Base-by-base conservation (phyloP, 768 basidiomycete genomes). In the Termitomyces sp. region DNA sequence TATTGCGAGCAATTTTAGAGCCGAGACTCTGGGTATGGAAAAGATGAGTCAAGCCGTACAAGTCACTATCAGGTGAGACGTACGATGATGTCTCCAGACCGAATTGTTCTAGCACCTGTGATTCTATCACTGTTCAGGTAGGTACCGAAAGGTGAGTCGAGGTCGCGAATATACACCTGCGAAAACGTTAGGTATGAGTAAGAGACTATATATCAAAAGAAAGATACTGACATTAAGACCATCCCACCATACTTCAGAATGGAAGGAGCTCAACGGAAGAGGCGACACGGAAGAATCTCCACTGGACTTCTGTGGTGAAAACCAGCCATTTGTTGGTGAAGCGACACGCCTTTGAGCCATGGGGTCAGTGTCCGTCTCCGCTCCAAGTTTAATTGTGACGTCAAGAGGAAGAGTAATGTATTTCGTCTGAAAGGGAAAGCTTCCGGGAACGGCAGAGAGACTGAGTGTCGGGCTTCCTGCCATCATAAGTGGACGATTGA, bases 181-280 rank as follows among this genome's bases (percentile, higher is more conserved):
- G 53, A 24, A 50, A 57, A 59, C 28, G 54, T n/a, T 54, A 54
- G 54, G 33, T 16, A 54, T 51, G 54, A 55, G 48, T 22, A 45
- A 28, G 22, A 34, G 36, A 55, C 22, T n/a, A n/a, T 42, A 54
- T 24, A 37, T 39, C 24, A 39, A 24, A 33, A 29, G 62, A 36
- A 49, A 15, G 31, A n/a, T 5, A 58, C 66, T 44, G n/a, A 72
- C 81, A 68, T 77, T 73, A 56, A 72, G 71, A 22, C 71, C 73
- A 31, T 76, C 72, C 51, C 68, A 65, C 79, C 81, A 81, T 34
- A 82, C 66, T 60, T 80, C 74, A 5, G 77, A 79, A 52, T 82
- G 81, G 1, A 68, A 65, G 10, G 69, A 55, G 60, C 76, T 76
- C 31, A 82, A 64, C 36, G 79, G 70, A 45, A 81, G 65, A 26